Conservation (phyloP, 2,329 filamentous ascomycete species). For the Pestalotiopsis sp. region DNA sequence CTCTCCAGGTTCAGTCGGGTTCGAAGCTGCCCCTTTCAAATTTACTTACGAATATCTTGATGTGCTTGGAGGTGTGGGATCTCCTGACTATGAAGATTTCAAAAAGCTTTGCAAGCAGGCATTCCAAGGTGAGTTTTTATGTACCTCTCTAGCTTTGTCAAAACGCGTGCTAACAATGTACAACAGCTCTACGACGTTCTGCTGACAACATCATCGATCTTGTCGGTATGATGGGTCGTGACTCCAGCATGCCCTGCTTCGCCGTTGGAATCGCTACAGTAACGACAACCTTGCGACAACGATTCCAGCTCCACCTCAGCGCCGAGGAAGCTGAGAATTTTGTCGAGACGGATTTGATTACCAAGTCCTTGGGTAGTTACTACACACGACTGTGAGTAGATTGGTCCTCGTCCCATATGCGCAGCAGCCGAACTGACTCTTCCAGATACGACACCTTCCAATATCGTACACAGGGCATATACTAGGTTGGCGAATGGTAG, state of each 20-base stretch:
- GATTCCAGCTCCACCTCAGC: slow-evolving; percentile 82
- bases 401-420: neutral
- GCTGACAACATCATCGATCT: slow-evolving; percentile 82
- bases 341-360: slow-evolving; percentile 78
- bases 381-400: slow-evolving; percentile 76
- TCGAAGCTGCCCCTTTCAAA: slow-evolving; percentile 87
- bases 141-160: neutral
- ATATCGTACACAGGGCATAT: slow-evolving; percentile 86
- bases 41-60: slow-evolving; percentile 85
- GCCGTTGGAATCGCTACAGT: slow-evolving; percentile 73
- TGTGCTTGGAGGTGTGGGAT: slow-evolving; percentile 74
- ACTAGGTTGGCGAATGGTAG: slow-evolving; percentile 48
- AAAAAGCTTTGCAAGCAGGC: slow-evolving; percentile 81
- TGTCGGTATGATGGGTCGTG: slow-evolving; percentile 81
- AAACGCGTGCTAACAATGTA: slow-evolving; percentile 18
- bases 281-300: slow-evolving; percentile 68
- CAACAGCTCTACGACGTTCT: slow-evolving; percentile 69
- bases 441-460: slow-evolving; percentile 81
- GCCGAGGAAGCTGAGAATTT: slow-evolving; percentile 80
- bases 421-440: neutral
- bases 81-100: slow-evolving; percentile 73
- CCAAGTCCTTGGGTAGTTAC: slow-evolving; percentile 83
- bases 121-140: slow-evolving; percentile 67
- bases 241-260: slow-evolving; percentile 86
- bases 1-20: slow-evolving; percentile 80